Base-by-base conservation (phyloP, 2,329 filamentous ascomycete genomes). In the Tolypocladium inflatum region DNA sequence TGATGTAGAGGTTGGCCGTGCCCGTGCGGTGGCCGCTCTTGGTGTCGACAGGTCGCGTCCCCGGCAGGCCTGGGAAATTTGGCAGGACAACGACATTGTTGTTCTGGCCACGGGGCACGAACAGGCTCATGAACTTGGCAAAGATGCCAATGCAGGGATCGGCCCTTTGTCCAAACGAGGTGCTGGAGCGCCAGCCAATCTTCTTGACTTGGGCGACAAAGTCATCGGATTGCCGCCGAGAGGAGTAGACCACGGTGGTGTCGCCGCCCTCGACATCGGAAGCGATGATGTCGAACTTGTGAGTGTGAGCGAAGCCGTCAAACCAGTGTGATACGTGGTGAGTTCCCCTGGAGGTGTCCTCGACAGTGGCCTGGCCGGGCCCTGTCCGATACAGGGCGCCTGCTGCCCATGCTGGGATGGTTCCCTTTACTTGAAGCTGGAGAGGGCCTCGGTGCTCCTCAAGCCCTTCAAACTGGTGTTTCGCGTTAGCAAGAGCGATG, bases 121-220 rank as follows among this genome's bases (percentile, higher is more conserved):
- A 88, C 23, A 84, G 67, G 59, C 81, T 79, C 81, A 87, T 86
- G 60, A 87, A 71, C 68, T 94, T 93, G 59, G 82, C 78, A 67
- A 91, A 91, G 42, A 91, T 73, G 17, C 84, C 84, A 55, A 89
- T 78, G 67, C 90, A 94, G 0, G 89, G 89, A 64, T 95, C 90
- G 2, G 80, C 79, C 60, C 83, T 84, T 62, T 90, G 85, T 0
- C 78, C 90, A 68, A 94, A 95, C 4, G 80, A 85, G 59, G 87
- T 76, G 21, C 75, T 74, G 1, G 79, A 73, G 1, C 81, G 68
- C 55, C 75, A 76, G 1, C 90, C 89, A 0, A 79, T 80, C 60
- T 79, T 78, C 57, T 81, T 80, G 53, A 90, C 81, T 3, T 78
- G 67, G 37, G 86, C 79, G 2, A 89, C 77, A 37, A 86, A 76